phyloP scores from a whole-genome alignment of 257 asterid genomes.

The Haberlea rhodopensis region DNA sequence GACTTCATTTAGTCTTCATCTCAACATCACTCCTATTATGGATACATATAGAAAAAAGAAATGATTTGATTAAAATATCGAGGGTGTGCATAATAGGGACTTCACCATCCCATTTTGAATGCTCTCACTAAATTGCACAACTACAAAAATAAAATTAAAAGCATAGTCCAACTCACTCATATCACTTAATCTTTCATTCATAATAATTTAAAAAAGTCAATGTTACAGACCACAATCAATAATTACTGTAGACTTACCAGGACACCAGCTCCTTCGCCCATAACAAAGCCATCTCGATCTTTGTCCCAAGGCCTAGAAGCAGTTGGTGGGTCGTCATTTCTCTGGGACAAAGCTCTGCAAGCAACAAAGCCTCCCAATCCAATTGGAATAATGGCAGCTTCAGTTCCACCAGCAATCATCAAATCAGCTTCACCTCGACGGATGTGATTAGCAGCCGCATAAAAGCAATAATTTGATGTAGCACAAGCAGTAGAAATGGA shows the following conservation, averaged over 20 bases:
- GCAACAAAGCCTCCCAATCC: conserved; percentile 72
- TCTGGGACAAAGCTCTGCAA: conserved; percentile 67
- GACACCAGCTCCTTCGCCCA: conserved; percentile 68
- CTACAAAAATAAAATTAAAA: conserved; percentile 1
- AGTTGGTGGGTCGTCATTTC: conserved; percentile 65
- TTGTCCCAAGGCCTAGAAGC: conserved; percentile 78
- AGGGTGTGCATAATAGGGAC: not conserved
- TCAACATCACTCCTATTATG: not conserved
- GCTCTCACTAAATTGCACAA: not conserved
- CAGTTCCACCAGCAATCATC: conserved; percentile 72
- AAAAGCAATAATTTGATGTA: conserved; percentile 64
- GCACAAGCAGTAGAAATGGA: conserved; percentile 76
- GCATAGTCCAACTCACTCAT: not conserved
- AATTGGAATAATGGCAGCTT: conserved; percentile 52
- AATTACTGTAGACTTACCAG: conserved; percentile 35
- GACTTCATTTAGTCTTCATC: not conserved
- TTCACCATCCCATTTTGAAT: conserved; percentile 10
- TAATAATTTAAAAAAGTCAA: not conserved
- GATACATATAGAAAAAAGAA: not conserved
- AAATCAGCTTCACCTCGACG: conserved; percentile 67
- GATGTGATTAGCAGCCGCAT: conserved; percentile 71
- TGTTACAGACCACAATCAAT: not conserved
- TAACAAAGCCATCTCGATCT: conserved; percentile 57
- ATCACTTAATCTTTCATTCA: not conserved
- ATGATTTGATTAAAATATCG: not conserved